Conservation (phyloP, 352 stramenopile species). For the Stephanocyclus meneghinianus region DNA sequence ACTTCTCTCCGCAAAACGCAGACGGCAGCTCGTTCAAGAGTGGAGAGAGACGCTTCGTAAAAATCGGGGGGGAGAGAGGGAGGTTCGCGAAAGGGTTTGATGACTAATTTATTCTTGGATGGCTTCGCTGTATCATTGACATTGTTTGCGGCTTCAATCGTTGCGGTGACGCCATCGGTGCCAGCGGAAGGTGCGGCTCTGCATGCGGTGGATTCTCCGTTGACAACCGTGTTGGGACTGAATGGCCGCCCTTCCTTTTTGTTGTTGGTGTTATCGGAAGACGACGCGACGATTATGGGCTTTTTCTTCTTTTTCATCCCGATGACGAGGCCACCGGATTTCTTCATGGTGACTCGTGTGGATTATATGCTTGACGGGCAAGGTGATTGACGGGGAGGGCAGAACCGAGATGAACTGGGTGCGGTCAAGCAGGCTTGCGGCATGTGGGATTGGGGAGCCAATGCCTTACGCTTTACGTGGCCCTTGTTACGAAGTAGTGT, state of each 20-base stretch:
- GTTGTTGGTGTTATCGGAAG: neutral
- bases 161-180: neutral
- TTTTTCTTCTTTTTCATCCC: conserved; percentile 18
- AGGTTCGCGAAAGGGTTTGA: conserved; percentile 72
- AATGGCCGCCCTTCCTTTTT: neutral
- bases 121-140: neutral
- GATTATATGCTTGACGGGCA: neutral
- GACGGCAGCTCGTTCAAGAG: conserved; percentile 54
- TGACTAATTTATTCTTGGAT: conserved; percentile 58
- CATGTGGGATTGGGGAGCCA: no score
- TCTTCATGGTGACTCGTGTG: conserved; percentile 8
- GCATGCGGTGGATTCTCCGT: neutral
- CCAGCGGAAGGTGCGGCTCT: neutral
- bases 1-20: conserved; percentile 32
- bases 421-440: no score
- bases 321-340: conserved; percentile 15
- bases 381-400: neutral
- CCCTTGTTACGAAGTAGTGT: no score
- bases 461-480: no score
- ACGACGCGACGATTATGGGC: conserved; percentile 15
- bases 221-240: neutral
- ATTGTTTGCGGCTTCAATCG: neutral
- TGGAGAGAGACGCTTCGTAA: conserved; percentile 58
- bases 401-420: no score
- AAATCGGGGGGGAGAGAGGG: conserved; percentile 68